A percentile compares a stretch with the other conserved stretches of the same genome.
Conservation (phyloP, 2,329 filamentous ascomycete species). For the Thermochaetoides dissita region DNA sequence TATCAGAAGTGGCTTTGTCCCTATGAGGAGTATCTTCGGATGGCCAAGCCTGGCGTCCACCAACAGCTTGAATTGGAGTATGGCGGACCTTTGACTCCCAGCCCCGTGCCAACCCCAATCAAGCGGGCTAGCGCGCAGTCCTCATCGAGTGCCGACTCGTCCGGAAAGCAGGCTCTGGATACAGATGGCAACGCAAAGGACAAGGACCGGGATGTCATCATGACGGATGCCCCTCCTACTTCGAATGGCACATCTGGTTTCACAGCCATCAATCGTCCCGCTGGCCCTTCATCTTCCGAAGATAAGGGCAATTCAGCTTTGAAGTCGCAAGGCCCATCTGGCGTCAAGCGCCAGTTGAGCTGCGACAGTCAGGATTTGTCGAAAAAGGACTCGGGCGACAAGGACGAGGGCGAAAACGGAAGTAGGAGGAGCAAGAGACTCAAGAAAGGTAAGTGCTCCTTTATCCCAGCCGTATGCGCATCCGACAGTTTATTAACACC, state of each 20-base stretch:
- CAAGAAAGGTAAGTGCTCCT: conserved; percentile 56
- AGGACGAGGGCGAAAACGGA: conserved; percentile 48
- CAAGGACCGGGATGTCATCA: conserved; percentile 32
- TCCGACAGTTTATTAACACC: conserved; percentile 21
- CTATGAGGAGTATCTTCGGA: conserved; percentile 84
- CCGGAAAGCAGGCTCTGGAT: conserved; percentile 44
- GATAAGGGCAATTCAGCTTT: conserved; percentile 48
- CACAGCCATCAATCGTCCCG: conserved; percentile 48
- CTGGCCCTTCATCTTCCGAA: conserved; percentile 21
- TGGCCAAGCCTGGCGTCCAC: conserved; percentile 91
- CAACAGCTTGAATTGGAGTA: conserved; percentile 89
- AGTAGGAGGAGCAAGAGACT: conserved; percentile 83
- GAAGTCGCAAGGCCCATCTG: conserved; percentile 39
- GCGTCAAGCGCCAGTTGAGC: conserved; percentile 66
- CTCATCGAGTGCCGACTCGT: conserved; percentile 50
- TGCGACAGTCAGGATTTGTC: conserved; percentile 36
- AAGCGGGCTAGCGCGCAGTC: conserved; percentile 50
- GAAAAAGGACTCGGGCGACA: conserved; percentile 32
- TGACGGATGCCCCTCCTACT: conserved; percentile 31
- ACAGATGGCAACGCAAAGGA: conserved; percentile 31
- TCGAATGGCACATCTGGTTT: conserved; percentile 43
- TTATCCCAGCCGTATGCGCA: conserved; percentile 5
- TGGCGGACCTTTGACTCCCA: conserved; percentile 78
- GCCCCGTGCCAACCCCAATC: conserved; percentile 53
- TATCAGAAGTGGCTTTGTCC: conserved; percentile 95